Base-by-base conservation (phyloP, 441 rosid genomes). In the Croton laevigatus region DNA sequence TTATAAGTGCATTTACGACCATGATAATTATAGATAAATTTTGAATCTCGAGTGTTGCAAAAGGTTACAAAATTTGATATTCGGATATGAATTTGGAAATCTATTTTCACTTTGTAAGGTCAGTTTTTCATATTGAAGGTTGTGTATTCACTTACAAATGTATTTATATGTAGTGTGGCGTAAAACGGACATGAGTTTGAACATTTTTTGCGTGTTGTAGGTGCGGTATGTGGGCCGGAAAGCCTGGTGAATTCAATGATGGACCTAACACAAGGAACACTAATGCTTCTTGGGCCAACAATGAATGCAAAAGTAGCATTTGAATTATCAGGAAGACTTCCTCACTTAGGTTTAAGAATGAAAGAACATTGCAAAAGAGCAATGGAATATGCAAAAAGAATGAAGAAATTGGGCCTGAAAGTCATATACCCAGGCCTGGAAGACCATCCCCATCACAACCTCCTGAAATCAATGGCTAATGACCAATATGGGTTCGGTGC, bases 271-370 rank as follows among this genome's bases (percentile, higher is more conserved):
- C 96, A 89, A 58, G 99, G 99, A 14, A 20, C 93, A 8, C 49
- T 92, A 32, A 90, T 94, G 99, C 86, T 94, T n/a, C 73, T 94
- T 0, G 99, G 99, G 32, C 98, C 98, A 48, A 94, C 98, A 34
- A 92, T 92, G 99, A 94, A 94, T 59, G 85, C 99, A 11, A 94
- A 94, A 73, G 97, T 92, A 12, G 99, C 99, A 3, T 92, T 88
- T 53, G 97, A 92, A 63, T 78, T 94, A 4, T 89, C 98, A 0
- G 94, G 88, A 65, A 81, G 98, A 27, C 78, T 92, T 57, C 99
- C 99, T 63, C 98, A 94, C 72, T 71, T 92, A 69, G 81, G 86
- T 71, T 84, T 94, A 6, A 83, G 99, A 70, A 88, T 94, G 91
- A 94, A 80, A 70, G 99, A 90, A 79, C 99, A 94, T n/a, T 80